Base-by-base conservation (phyloP, 2,329 filamentous ascomycete species). In the Scedosporium dehoogii region DNA sequence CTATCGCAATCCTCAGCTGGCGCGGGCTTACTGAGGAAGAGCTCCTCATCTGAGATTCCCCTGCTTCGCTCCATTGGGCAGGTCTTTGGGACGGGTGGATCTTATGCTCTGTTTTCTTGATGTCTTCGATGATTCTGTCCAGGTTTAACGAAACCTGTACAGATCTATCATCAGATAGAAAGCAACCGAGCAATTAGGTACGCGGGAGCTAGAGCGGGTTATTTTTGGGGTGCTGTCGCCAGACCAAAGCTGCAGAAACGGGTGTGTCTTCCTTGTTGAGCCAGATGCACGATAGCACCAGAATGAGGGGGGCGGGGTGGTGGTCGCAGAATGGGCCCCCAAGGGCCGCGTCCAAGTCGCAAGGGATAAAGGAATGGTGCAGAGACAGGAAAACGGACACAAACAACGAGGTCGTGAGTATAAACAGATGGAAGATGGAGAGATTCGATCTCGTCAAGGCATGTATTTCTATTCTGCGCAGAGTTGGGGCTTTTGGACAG, bases 1-100 rank as follows among this genome's bases (percentile, higher is more conserved):
- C 90, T 91, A 69, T 91, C 86, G 58, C 76, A 76, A 64, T 78
- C 78, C 57, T 82, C 79, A 10, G 76, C 73, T 7, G 77, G 77
- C 62, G 76, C 72, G n/a, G 81, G 81, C 59, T 79, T 81, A 72
- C 75, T 83, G 75, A 96, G 83, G 77, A 96, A 93, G 78, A 96
- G 88, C 81, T 93, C 91, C 75, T 92, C 88, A 33, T 91, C 88
- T 27, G 88, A 84, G 68, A 87, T 79, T 69, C 88, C 87, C 71
- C 87, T 85, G 67, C 76, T 78, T 65, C 80, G 77, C 67, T 80
- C 77, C 75, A 81, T 83, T 70, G 33, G 38, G 53, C 12, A 48
- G 51, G 51, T 6, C 33, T 7, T 21, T 12, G 16, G 23, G 16
- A 53, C 27, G 12, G 14, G 42, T 27, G 21, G 56, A 51, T 51